A percentile compares a stretch with the other conserved stretches of the same genome.
Evolutionary conservation across 306 rosid species (phyloP).

Genomic region (Cotoneaster glaucophyllus): DNA sequence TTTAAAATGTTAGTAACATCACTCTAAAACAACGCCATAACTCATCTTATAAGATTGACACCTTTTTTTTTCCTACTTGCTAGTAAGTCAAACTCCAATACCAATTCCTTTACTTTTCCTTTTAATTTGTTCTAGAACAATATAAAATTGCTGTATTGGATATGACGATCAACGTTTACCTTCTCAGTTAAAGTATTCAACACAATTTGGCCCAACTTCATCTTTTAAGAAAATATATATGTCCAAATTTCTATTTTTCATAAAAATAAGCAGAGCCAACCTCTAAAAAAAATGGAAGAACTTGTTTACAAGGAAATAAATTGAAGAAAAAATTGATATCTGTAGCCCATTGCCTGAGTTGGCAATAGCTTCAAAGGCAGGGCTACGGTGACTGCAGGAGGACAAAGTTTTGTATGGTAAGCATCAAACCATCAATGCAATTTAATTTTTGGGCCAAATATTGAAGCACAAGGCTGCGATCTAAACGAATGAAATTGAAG

Average conservation of each 20-base stretch:
- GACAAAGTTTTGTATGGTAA: neutral
- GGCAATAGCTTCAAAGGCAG: neutral
- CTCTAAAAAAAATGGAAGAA: neutral
- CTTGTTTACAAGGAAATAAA: neutral
- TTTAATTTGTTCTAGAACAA: neutral
- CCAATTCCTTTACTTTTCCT: neutral
- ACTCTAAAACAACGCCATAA: too few relatives aligned
- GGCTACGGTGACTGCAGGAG: neutral
- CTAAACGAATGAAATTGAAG: neutral
- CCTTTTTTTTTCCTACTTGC: too few relatives aligned
- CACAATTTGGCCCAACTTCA: neutral
- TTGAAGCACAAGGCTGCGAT: neutral
- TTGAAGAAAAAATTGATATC: neutral
- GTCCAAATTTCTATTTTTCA: neutral
- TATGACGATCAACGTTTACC: neutral
- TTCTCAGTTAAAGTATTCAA: neutral
- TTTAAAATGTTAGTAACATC: too few relatives aligned
- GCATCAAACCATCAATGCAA: slow-evolving; percentile 14
- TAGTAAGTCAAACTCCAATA: neutral
- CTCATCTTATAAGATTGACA: too few relatives aligned
- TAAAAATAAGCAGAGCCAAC: too few relatives aligned
- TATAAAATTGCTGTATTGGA: neutral
- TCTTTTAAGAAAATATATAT: too few relatives aligned
- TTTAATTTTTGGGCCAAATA: slow-evolving; percentile 7
- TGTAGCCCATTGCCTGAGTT: slow-evolving; percentile 3